Evolutionary conservation across 345 rosid genomes (phyloP), one percentile per base, ranked within the genome.

Genomic region (Aurinia saxatilis): DNA sequence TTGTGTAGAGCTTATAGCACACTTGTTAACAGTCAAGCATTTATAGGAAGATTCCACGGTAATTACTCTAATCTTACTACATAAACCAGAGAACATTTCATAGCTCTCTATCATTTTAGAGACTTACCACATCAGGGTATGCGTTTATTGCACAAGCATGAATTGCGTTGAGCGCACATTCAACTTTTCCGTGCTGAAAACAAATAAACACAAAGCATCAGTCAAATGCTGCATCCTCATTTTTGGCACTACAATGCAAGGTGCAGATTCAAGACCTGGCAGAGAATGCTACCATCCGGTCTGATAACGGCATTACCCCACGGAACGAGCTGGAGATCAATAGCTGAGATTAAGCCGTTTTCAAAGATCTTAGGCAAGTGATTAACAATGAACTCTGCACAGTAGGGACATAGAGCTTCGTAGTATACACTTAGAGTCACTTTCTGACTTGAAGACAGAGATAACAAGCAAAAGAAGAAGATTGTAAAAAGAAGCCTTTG

Each of bases 321-420:
- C 2, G 98, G 98, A 16, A 88, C 33, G 61, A 88, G 50, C 52
- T 82, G 78, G 67, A 88, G 95, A 68, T 84, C 68, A 76, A 88
- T 76, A 61, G 83, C 67, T 67, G 87, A 77, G 71, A 71, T 71
- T 62, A 91, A 86, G 4, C 79, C 85, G 18, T 11, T 49, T 18
- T 79, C 56, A 50, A 92, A 86, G 60, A 86, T 50, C 74, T 82
- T 81, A 6, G 69, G 79, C 54, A 92, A 72, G 71, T 77, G 76
- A 68, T 92, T 82, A 7, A 78, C 93, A 5, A 92, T 83, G 76
- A 92, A 92, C 55, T 83, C 72, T 23, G 88, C 84, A 57, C 84
- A 88, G 62, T 73, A 79, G 0, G 95, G 96, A 48, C 96, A 88
- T 6, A 91, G 71, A 13, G 88, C 51, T 72, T 88, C 96, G 45